Percentiles rank a stretch among this genome's conserved stretches.
Evolutionary conservation across 1,139 yeast genomes (phyloP).

Genomic region (Kazachstania sp.): DNA sequence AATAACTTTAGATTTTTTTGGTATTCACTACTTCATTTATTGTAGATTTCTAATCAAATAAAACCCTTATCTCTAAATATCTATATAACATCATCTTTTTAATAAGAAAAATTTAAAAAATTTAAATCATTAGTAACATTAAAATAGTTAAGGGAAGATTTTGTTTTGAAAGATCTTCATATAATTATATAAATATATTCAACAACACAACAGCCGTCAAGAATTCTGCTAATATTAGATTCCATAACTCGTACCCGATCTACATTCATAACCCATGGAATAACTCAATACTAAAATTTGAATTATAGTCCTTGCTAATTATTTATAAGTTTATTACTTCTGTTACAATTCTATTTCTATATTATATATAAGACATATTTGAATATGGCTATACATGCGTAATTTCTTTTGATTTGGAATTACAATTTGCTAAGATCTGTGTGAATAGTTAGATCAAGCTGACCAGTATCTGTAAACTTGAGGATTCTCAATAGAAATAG

Average conservation of each 20-base stretch:
- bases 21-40: background rate
- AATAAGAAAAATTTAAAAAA: slow-evolving; percentile 2
- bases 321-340: background rate
- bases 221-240: no score
- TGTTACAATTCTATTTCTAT: background rate
- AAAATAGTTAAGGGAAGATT: background rate
- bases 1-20: background rate
- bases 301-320: no score
- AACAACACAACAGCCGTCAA: no score
- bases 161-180: background rate
- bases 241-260: no score
- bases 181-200: background rate
- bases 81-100: slow-evolving; percentile 7
- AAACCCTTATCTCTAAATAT: slow-evolving; percentile 1
- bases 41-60: background rate
- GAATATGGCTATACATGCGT: background rate
- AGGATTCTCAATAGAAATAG: slow-evolving; percentile 74
- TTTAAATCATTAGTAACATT: background rate
- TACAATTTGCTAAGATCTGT: background rate
- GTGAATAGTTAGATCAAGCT: slow-evolving; percentile 19
- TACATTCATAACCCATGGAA: no score
- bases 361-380: background rate
- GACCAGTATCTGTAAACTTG: slow-evolving; percentile 87
- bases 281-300: no score
- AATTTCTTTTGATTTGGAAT: background rate